Conservation (phyloP, 108 stramenopile species). For the Cyclotella sp. region DNA sequence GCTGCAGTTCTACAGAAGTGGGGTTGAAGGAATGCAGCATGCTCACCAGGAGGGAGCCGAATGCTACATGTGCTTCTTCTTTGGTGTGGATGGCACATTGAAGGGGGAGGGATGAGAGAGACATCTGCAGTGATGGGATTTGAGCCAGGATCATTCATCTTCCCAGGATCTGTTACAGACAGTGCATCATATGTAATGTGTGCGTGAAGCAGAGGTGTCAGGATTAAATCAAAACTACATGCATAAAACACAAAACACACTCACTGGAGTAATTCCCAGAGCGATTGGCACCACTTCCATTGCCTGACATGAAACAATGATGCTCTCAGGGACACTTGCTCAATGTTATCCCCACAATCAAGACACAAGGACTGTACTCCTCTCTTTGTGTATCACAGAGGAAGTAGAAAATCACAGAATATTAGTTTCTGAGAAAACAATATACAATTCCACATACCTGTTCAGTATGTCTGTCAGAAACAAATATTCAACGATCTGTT, state of each 20-base stretch:
- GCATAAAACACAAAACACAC: background rate
- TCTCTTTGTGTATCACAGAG: too few species aligned
- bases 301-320: too few species aligned
- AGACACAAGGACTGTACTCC: too few species aligned
- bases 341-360: too few species aligned
- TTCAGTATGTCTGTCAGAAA: too few species aligned
- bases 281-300: slow-evolving; percentile 24
- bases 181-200: slow-evolving; percentile 38
- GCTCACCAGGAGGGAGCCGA: slow-evolving; percentile 53
- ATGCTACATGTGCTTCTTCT: slow-evolving; percentile 55
- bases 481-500: too few species aligned
- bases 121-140: slow-evolving; percentile 79
- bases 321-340: too few species aligned
- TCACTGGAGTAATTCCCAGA: slow-evolving; percentile 43
- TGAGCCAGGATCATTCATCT: slow-evolving; percentile 84
- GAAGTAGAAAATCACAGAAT: too few species aligned
- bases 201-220: background rate
- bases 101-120: slow-evolving; percentile 66
- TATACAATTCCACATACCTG: too few species aligned
- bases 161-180: slow-evolving; percentile 56
- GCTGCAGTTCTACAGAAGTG: slow-evolving; percentile 64
- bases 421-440: too few species aligned
- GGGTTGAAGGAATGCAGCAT: slow-evolving; percentile 34
- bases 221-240: background rate
- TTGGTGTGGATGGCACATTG: slow-evolving; percentile 76